Percentiles rank a stretch among this genome's conserved stretches.
Evolutionary conservation across 2,329 filamentous ascomycete species (phyloP).

Genomic region (Talaromyces verruculosus): DNA sequence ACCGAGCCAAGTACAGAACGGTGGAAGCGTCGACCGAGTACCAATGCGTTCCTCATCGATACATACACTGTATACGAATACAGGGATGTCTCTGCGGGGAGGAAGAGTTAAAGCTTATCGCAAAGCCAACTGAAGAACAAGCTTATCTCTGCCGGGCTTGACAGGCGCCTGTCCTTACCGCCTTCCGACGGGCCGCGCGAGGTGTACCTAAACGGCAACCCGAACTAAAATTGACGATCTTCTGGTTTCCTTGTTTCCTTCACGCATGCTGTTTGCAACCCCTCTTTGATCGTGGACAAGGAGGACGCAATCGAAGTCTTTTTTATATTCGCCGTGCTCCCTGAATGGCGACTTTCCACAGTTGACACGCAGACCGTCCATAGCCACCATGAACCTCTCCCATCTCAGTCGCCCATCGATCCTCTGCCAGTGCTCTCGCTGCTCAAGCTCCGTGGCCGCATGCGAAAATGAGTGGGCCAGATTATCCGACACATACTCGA

Average conservation of each 20-base stretch:
- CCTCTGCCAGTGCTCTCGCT: slow-evolving; percentile 40
- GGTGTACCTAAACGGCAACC: background rate
- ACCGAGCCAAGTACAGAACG: background rate
- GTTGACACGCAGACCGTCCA: background rate
- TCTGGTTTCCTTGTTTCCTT: background rate
- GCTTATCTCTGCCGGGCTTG: slow-evolving; percentile 1
- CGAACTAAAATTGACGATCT: background rate
- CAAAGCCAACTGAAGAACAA: background rate
- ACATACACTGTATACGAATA: too few relatives aligned
- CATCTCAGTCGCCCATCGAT: slow-evolving; percentile 39
- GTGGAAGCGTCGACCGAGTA: slow-evolving; percentile 19
- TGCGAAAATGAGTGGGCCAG: slow-evolving; percentile 44
- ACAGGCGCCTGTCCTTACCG: background rate
- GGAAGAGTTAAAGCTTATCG: background rate
- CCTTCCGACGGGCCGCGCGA: background rate
- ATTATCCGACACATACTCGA: slow-evolving; percentile 39
- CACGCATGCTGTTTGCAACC: slow-evolving; percentile 1
- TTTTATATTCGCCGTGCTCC: background rate
- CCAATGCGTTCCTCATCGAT: slow-evolving; percentile 20
- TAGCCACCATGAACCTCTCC: slow-evolving; percentile 35
- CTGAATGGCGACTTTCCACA: background rate
- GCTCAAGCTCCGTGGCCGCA: slow-evolving; percentile 43
- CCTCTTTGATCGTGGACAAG: background rate
- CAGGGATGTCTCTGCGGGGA: background rate
- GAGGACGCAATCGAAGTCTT: background rate